These are phyloP conservation scores for Enterospora canceri DNA, from an alignment of 371 early-diverging fungal species.

Conservation along the genomic window DNA sequence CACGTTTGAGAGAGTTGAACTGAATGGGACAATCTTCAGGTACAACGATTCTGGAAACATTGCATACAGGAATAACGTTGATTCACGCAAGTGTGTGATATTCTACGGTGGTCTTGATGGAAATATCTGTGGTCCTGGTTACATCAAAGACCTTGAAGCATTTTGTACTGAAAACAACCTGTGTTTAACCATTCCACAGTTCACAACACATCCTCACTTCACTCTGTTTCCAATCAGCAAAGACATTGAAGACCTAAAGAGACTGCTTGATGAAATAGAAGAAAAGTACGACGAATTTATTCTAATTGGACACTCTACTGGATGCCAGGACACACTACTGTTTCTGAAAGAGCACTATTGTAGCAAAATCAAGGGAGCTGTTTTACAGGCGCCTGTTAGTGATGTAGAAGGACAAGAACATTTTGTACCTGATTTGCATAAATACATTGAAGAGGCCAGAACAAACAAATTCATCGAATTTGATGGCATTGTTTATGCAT, in stretches of 20 bases:
- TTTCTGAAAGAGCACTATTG: conserved; percentile 15
- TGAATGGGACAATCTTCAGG: not conserved
- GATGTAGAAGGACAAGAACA: conserved; percentile 44
- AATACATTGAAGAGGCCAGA: conserved; percentile 15
- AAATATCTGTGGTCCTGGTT: conserved; percentile 6
- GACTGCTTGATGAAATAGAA: not conserved
- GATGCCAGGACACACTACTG: conserved; percentile 46
- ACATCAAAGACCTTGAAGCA: conserved; percentile 1
- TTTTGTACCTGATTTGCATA: conserved; percentile 19
- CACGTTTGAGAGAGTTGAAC: no score
- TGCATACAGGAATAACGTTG: not conserved
- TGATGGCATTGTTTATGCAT: conserved; percentile 17
- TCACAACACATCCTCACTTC: conserved; percentile 32
- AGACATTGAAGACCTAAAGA: conserved; percentile 23
- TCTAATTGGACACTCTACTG: conserved; percentile 54
- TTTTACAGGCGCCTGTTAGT: conserved; percentile 55
- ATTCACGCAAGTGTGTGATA: conserved; percentile 13
- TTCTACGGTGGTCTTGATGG: conserved; percentile 24
- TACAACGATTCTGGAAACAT: not conserved
- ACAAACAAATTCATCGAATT: conserved; percentile 7
- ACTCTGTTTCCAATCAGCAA: conserved; percentile 18
- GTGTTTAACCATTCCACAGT: conserved; percentile 25
- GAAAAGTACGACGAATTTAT: not conserved
- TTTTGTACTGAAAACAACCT: conserved; percentile 13
- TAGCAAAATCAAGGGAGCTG: conserved; percentile 9